Conservation (phyloP, 208 protist genomes). For the Wallacemonas sp. region DNA sequence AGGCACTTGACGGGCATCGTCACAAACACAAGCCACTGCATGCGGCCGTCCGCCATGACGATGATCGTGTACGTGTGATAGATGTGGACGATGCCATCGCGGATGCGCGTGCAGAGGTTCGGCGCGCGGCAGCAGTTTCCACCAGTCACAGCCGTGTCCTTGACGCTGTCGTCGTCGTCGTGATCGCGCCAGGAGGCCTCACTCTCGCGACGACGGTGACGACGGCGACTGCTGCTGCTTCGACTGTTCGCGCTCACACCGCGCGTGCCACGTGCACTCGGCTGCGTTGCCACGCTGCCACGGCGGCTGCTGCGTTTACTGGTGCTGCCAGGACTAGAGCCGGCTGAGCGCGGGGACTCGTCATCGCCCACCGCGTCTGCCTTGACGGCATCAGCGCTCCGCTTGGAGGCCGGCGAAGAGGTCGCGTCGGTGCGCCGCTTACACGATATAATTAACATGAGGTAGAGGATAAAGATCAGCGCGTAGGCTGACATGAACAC, state of each 20-base stretch:
- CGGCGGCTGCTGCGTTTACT: not conserved
- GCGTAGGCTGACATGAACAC: slow-evolving; percentile 37
- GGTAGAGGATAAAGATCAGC: slow-evolving; percentile 26
- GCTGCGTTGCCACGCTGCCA: too few species aligned
- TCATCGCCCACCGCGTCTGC: too few species aligned
- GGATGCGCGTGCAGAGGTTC: not conserved
- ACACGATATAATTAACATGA: slow-evolving; percentile 39
- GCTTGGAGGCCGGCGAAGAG: not conserved
- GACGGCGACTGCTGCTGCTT: not conserved
- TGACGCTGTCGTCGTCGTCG: not conserved
- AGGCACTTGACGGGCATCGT: slow-evolving; percentile 37
- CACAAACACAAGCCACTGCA: slow-evolving; percentile 56
- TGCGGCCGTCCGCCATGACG: slow-evolving; percentile 48
- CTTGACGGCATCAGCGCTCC: too few species aligned
- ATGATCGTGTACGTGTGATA: slow-evolving; percentile 19
- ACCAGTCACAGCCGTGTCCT: not conserved
- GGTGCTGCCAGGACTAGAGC: too few species aligned
- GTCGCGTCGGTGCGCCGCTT: not conserved
- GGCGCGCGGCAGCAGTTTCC: not conserved
- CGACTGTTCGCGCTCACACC: not conserved
- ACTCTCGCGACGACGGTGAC: not conserved
- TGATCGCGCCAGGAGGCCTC: not conserved
- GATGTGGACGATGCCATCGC: not conserved
- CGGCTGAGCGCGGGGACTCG: too few species aligned
- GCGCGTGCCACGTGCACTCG: too few species aligned